phyloP scores from a whole-genome alignment of 2,329 filamentous ascomycete species.

The Amesomyces nigricolor region DNA sequence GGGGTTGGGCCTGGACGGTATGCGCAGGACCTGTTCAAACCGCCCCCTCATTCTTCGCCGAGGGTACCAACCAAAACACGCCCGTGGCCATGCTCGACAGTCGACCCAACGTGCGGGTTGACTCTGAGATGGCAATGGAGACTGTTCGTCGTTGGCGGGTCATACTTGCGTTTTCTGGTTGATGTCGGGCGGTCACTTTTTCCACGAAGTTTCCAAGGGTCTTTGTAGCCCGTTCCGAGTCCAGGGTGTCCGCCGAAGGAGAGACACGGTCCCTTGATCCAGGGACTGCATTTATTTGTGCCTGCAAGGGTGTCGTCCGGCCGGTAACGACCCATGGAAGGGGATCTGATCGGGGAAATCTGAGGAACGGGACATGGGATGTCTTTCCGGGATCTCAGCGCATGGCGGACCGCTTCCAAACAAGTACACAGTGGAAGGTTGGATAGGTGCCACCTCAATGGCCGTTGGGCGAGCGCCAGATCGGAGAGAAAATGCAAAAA shows the following conservation, averaged over 20 bases:
- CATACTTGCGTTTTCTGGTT: not conserved
- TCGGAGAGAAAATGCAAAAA: not conserved
- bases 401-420: slow-evolving; percentile 13
- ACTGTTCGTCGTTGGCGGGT: not conserved
- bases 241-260: slow-evolving; percentile 6
- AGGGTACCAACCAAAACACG: slow-evolving; percentile 4
- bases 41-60: slow-evolving; percentile 18
- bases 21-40: not conserved
- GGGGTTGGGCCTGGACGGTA: not conserved
- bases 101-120: too few species aligned
- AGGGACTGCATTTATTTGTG: slow-evolving; percentile 23
- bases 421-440: slow-evolving; percentile 14
- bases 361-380: slow-evolving; percentile 24
- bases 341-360: slow-evolving; percentile 27
- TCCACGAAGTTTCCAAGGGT: slow-evolving; percentile 11
- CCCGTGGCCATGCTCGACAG: not conserved
- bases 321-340: slow-evolving; percentile 25
- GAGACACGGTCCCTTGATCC: slow-evolving; percentile 21
- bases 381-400: slow-evolving; percentile 14
- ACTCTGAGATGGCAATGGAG: not conserved
- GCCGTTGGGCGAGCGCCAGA: not conserved
- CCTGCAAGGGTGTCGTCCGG: slow-evolving; percentile 27
- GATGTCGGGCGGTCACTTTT: not conserved
- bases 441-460: slow-evolving; percentile 18
- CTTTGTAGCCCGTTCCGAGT: slow-evolving; percentile 16